Evolutionary conservation across 371 early-diverging fungal species (phyloP), one percentile per base, ranked within the genome.

Genomic region (Saksenaea vasiformis): DNA sequence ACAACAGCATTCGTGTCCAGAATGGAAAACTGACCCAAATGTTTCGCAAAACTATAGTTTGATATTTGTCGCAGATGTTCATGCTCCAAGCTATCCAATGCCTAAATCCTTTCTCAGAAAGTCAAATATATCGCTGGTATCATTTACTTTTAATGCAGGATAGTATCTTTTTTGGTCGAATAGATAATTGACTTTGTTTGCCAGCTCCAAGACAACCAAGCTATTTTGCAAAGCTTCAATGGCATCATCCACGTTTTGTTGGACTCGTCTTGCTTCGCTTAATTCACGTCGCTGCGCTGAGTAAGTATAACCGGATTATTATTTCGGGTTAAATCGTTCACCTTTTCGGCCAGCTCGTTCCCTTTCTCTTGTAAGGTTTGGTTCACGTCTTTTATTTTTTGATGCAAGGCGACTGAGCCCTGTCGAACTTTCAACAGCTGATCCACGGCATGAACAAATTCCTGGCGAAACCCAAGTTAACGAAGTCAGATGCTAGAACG

Each of bases 361-460:
- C 97, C 98, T n/a, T 92, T 79, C 3, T 74, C 69, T 70, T 97
- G 98, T 39, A 98, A 75, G 57, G 94, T 87, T 14, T 83, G 72
- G 69, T 97, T 96, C 28, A 99, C 89, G 37, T 87, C 87, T 3
- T 88, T 77, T 13, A 99, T 87, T 67, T 94, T 93, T 68, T 90
- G 83, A 66, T 92, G 93, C 38, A 98, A 78, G 44, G 85, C 85
- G 0, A 90, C 87, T 0, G 98, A 93, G 44, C 93, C 95, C 64
- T 91, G 89, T 24, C 97, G 87, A 26, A 98, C 96, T 78, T 95
- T 94, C 37, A 97, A 83, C 27, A 98, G 84, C 69, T 97, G 95
- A 63, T 95, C 98, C 0, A 98, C 95, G 0, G 95, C 90, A 68
- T 94, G 93, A 9, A 97, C 93, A 71, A 98, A 98, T 83, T 98